Evolutionary conservation across 352 stramenopile species (phyloP), one percentile per base, ranked within the genome.

Genomic region (Pythium aquatile): DNA sequence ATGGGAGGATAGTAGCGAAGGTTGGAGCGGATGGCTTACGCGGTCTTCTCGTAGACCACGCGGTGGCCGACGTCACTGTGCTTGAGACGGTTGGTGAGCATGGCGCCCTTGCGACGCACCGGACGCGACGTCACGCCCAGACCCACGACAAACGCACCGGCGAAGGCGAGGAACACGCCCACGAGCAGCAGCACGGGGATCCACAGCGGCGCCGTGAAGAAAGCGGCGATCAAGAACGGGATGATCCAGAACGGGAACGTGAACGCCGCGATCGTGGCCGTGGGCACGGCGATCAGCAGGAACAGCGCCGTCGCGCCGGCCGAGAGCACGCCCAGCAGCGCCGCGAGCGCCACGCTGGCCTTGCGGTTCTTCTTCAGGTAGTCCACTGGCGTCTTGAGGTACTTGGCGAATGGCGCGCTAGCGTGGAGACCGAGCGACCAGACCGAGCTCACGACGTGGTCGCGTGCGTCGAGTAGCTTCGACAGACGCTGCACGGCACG

Each of bases 201-300:
- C 85, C 85, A 94, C 54, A 94, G 35, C 20, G 85, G 85, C 29
- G 85, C 77, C 65, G 83, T 94, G 68, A 94, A 92, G 68, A 94
- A 92, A 39, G 77, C 73, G 20, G 80, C 85, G 30, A 75, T 65
- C 58, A 92, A 48, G 72, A 94, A 87, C 65, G 85, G 85, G 24
- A 94, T 69, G 74, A 94, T 91, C 85, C 85, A 94, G 66, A 94
- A 80, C 58, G 85, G 85, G 61, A 92, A 82, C 72, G 85, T 94
- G 68, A 94, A 88, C 29, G 81, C 76, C 7, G 83, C 83, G 49
- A 94, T 66, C 20, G 85, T 61, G 32, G 79, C 79, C 32, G 81
- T 90, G 6, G 85, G 85, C 37, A 94, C 74, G 3, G 85, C 85
- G 47, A 94, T 64, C n/a, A 77, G 60, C 58, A 91, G 58, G 60